These are phyloP conservation scores for Adansonia madagascariensis DNA, from an alignment of 441 rosid species.

Conservation along the genomic window DNA sequence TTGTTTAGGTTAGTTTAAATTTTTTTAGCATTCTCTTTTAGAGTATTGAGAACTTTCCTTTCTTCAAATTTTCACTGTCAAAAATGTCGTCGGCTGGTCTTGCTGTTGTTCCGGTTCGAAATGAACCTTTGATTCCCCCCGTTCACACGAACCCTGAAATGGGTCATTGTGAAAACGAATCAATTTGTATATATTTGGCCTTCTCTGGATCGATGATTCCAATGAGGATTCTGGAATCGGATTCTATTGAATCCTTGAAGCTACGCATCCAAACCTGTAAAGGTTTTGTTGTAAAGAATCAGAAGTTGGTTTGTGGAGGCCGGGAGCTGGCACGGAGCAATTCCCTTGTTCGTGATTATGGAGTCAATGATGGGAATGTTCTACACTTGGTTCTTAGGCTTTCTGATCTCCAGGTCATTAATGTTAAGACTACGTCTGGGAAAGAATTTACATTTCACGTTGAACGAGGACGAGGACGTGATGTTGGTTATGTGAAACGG, in stretches of 20 bases:
- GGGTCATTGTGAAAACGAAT: conserved; percentile 43
- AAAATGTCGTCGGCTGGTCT: conserved; percentile 66
- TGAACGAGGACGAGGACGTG: conserved; percentile 57
- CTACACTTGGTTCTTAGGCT: conserved; percentile 79
- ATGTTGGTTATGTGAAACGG: conserved; percentile 74
- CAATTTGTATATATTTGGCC: conserved; percentile 52
- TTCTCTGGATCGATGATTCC: conserved; percentile 53
- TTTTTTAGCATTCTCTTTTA: conserved; percentile 7
- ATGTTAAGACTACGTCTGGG: conserved; percentile 61
- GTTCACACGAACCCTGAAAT: conserved; percentile 31
- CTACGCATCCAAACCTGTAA: conserved; percentile 2
- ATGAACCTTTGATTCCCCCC: conserved; percentile 40
- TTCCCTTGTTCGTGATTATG: conserved; percentile 75
- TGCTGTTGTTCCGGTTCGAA: conserved; percentile 45
- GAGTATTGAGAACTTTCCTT: conserved; percentile 16
- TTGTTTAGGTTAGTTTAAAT: conserved; percentile 21
- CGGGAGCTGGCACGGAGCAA: conserved; percentile 68
- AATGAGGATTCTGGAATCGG: conserved; percentile 62
- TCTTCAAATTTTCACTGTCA: neutral
- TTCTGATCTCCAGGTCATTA: conserved; percentile 69
- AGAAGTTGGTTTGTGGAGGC: conserved; percentile 77
- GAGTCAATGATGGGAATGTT: conserved; percentile 73
- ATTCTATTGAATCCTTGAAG: conserved; percentile 62
- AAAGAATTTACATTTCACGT: conserved; percentile 64
- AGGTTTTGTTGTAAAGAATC: conserved; percentile 65